Evolutionary conservation across 768 basidiomycete genomes (phyloP).

Genomic region (Boletus subparvulus): DNA sequence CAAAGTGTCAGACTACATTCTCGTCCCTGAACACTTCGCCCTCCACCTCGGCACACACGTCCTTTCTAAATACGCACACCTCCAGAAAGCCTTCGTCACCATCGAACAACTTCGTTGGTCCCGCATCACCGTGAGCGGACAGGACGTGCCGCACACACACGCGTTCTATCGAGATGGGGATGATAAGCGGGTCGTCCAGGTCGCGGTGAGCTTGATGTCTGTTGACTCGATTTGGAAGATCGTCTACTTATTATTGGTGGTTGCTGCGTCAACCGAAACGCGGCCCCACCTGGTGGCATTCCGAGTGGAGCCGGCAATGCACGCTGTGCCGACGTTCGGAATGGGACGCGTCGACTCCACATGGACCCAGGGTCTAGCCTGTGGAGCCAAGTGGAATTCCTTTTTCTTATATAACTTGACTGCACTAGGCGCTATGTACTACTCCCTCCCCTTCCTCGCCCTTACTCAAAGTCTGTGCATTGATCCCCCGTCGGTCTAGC

Average conservation of each 20-base stretch:
- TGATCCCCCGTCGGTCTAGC: constrained; percentile 32
- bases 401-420: constrained; percentile 15
- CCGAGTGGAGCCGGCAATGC: constrained; percentile 22
- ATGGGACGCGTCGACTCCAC: constrained; percentile 15
- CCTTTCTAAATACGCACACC: constrained; percentile 75
- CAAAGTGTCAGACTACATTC: constrained; percentile 85
- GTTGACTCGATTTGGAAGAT: constrained; percentile 6
- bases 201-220: constrained; percentile 41
- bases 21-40: constrained; percentile 82
- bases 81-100: constrained; percentile 66
- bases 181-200: constrained; percentile 73
- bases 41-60: constrained; percentile 84
- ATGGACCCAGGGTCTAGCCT: constrained; percentile 19
- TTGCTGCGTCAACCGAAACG: constrained; percentile 5
- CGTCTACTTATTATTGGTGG: not conserved
- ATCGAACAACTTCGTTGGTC: constrained; percentile 84
- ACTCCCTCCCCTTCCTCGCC: not conserved
- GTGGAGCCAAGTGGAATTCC: constrained; percentile 19
- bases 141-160: constrained; percentile 60
- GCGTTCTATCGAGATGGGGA: constrained; percentile 89
- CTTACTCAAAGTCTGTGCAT: not conserved
- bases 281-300: constrained; percentile 1
- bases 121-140: constrained; percentile 58
- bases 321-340: constrained; percentile 7
- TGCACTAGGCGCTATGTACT: not conserved